Conservation (phyloP, 2,329 filamentous ascomycete species). For the Cladophialophora chaetospira region DNA sequence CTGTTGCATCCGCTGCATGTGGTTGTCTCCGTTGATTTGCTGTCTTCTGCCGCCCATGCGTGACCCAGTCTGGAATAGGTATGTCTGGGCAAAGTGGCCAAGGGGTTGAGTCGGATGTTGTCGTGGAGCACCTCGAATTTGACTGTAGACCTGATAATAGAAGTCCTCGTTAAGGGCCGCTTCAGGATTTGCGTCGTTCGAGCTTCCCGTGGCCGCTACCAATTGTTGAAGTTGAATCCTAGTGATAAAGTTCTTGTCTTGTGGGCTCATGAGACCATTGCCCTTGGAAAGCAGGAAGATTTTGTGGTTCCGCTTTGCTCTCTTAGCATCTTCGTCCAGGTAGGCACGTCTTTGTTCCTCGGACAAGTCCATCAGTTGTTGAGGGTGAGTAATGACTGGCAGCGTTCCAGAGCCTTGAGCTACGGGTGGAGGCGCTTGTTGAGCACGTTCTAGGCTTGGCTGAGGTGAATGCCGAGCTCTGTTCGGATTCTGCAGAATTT, state of each 20-base stretch:
- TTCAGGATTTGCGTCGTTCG: slow-evolving; percentile 77
- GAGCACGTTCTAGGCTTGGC: slow-evolving; percentile 39
- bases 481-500: slow-evolving; percentile 79
- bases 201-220: slow-evolving; percentile 85
- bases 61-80: slow-evolving; percentile 90
- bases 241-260: slow-evolving; percentile 99
- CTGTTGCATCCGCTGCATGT: slow-evolving; percentile 98
- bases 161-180: slow-evolving; percentile 88
- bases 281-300: slow-evolving; percentile 91
- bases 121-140: slow-evolving; percentile 85
- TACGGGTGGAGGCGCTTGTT: neutral
- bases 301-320: slow-evolving; percentile 97
- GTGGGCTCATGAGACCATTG: slow-evolving; percentile 97
- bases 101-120: slow-evolving; percentile 91
- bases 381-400: slow-evolving; percentile 65
- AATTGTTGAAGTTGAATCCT: slow-evolving; percentile 96
- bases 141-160: slow-evolving; percentile 96
- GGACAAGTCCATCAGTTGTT: slow-evolving; percentile 74
- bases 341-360: slow-evolving; percentile 83
- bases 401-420: slow-evolving; percentile 40
- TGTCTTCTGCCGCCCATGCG: slow-evolving; percentile 75
- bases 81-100: slow-evolving; percentile 96
- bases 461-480: slow-evolving; percentile 54
- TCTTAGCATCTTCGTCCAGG: slow-evolving; percentile 86
- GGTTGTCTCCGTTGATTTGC: slow-evolving; percentile 85